Evolutionary conservation across 1,284 basidiomycete species (phyloP), one percentile per base, ranked within the genome.

Genomic region (Coniferiporia weirii): DNA sequence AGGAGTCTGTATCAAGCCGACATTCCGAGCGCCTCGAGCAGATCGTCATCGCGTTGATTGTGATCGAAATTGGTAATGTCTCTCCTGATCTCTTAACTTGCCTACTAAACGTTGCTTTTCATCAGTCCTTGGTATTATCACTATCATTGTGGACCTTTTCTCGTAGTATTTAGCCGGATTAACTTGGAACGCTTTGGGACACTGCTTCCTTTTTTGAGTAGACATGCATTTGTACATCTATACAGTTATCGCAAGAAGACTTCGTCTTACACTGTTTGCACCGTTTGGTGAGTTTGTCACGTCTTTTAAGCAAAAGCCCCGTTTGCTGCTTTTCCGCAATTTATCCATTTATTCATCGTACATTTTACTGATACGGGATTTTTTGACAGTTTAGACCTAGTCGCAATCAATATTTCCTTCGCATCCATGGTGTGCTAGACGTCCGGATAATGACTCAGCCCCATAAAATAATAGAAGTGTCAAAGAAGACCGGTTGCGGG

Each of bases 21-120:
- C 95, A 98, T 67, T 87, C 92, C 1, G 95, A 98, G 72, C 84
- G 93, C 44, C 78, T 98, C n/a, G 95, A 98, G 72, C 91, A 93
- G 66, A 93, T 98, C 64, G 93, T 98, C 65, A 97, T 98, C 64
- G 85, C 87, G 54, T 79, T 98, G 61, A 98, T 98, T 71, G 94
- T 75, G 49, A 87, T 95, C 57, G 90, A 95, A 72, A 94, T 95
- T 61, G 81, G 89, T 90, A 38, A 15, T 13, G 46, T 52, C 22
- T 55, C 50, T 48, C 54, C 46, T 65, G 44, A 61, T 10, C 9
- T 32, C 20, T n/a, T 40, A 22, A 8, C 13, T 62, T 56, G 51
- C 63, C 59, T n/a, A n/a, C 15, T 17, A 27, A 60, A 68, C 68
- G 7, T 59, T 65, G 62, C 15, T 61, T 64, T 45, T 66, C 67